These are phyloP conservation scores for Fusarium sp. DNA, from an alignment of 2,329 filamentous ascomycete species.

Conservation along the genomic window DNA sequence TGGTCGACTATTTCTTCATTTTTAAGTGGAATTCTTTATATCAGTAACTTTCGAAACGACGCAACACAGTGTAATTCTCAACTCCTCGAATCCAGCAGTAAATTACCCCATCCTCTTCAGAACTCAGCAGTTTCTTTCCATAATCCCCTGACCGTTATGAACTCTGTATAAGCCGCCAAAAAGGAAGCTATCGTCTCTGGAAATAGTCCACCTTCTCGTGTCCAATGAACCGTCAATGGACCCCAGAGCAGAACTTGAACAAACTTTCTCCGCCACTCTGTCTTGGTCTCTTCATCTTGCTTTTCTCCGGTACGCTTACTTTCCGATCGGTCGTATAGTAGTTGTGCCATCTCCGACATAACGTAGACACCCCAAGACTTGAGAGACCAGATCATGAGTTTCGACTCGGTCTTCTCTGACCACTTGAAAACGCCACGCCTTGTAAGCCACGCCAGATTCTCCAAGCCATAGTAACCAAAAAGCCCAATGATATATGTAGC, in stretches of 20 bases:
- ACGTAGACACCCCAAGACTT: constrained; percentile 20
- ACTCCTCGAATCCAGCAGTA: neutral
- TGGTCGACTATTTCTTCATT: too few relatives aligned
- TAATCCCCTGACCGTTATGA: constrained; percentile 13
- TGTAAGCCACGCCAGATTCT: constrained; percentile 24
- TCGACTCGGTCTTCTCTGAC: constrained; percentile 16
- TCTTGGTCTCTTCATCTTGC: neutral
- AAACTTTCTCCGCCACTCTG: constrained; percentile 21
- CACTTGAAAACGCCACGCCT: constrained; percentile 7
- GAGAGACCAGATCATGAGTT: constrained; percentile 20
- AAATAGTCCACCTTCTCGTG: constrained; percentile 8
- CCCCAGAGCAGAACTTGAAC: constrained; percentile 13
- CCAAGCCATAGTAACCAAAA: constrained; percentile 5
- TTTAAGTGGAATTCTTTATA: too few relatives aligned
- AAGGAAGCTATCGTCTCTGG: constrained; percentile 19
- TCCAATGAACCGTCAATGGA: constrained; percentile 30
- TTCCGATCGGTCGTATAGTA: constrained; percentile 8
- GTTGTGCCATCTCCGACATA: constrained; percentile 15
- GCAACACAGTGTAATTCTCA: neutral
- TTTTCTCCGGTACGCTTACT: neutral
- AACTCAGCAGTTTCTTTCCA: constrained; percentile 15
- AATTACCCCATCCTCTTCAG: accelerated
- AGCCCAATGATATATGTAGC: constrained; percentile 17
- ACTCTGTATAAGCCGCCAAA: constrained; percentile 27
- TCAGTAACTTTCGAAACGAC: too few relatives aligned